phyloP scores from a whole-genome alignment of 1,284 basidiomycete species.

The Ceratobasidium sp. region DNA sequence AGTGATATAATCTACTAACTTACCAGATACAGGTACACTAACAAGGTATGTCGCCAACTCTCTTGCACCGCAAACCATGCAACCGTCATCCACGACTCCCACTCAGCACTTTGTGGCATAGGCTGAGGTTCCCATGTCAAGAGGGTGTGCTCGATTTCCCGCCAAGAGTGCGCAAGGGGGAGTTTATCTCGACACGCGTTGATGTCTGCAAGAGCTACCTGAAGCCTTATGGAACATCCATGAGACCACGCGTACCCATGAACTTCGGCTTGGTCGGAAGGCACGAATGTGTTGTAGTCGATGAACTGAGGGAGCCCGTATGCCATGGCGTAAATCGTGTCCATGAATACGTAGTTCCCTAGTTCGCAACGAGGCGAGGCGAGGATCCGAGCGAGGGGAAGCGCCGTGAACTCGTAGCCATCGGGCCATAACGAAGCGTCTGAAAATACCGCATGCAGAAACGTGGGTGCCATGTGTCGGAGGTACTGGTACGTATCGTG shows the following conservation, averaged over 20 bases:
- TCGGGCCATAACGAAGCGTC: conserved; percentile 15
- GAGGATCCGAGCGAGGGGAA: not conserved
- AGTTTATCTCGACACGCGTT: not conserved
- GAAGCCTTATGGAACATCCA: not conserved
- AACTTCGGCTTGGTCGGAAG: not conserved
- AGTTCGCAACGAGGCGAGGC: not conserved
- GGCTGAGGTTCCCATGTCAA: not conserved
- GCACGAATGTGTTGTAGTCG: conserved; percentile 12
- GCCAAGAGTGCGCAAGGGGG: not conserved
- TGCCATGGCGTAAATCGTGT: not conserved
- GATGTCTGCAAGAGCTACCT: conserved; percentile 7
- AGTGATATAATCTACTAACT: not conserved
- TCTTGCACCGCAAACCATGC: conserved; percentile 3
- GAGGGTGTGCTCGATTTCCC: not conserved
- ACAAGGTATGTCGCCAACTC: conserved; percentile 1
- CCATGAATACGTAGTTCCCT: not conserved
- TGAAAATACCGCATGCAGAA: conserved; percentile 12
- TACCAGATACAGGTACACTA: conserved; percentile 6
- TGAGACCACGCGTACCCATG: not conserved
- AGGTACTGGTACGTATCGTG: too few species aligned
- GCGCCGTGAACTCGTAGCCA: not conserved
- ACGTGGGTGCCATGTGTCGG: not conserved
- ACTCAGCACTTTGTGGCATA: not conserved
- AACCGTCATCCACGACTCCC: conserved; percentile 6
- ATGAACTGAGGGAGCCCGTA: conserved; percentile 1